Evolutionary conservation across 345 rosid genomes (phyloP).

Genomic region (Camelina laxa): DNA sequence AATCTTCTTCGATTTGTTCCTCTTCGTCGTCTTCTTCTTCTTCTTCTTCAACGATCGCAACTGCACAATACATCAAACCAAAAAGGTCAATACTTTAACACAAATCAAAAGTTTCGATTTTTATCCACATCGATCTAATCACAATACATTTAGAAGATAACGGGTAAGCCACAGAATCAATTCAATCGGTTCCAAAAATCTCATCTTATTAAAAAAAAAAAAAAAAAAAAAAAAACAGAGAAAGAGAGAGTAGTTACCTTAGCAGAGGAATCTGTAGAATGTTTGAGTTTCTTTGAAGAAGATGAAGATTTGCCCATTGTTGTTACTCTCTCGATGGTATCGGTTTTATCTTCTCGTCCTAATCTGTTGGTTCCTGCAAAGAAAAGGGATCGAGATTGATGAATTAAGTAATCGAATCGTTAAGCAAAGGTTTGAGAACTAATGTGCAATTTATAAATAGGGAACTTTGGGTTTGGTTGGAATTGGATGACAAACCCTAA

Average conservation of each 20-base stretch:
- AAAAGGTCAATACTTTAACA: slow-evolving; percentile 12
- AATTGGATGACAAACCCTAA: slow-evolving; percentile 1
- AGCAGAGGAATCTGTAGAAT: slow-evolving; percentile 49
- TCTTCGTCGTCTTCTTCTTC: slow-evolving; percentile 49
- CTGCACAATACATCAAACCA: slow-evolving; percentile 44
- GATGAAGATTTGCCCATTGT: slow-evolving; percentile 58
- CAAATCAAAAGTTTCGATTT: slow-evolving; percentile 26
- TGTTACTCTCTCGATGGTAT: not conserved
- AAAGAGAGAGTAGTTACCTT: slow-evolving; percentile 46
- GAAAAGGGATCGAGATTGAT: not conserved
- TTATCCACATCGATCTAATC: slow-evolving; percentile 8
- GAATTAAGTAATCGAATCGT: not conserved
- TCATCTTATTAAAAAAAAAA: not conserved
- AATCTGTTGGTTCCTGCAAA: slow-evolving; percentile 3
- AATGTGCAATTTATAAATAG: not conserved
- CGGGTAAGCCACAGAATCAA: slow-evolving; percentile 2
- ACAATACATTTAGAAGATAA: not conserved
- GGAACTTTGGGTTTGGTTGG: not conserved
- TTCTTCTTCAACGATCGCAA: slow-evolving; percentile 59
- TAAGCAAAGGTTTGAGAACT: not conserved
- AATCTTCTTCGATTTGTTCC: slow-evolving; percentile 60
- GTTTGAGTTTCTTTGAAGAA: slow-evolving; percentile 54
- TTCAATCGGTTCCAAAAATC: slow-evolving; percentile 2
- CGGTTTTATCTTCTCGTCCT: slow-evolving; percentile 12
- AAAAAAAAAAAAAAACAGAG: not conserved